Base-by-base conservation (phyloP, 306 rosid species). In the Vigna radiata region DNA sequence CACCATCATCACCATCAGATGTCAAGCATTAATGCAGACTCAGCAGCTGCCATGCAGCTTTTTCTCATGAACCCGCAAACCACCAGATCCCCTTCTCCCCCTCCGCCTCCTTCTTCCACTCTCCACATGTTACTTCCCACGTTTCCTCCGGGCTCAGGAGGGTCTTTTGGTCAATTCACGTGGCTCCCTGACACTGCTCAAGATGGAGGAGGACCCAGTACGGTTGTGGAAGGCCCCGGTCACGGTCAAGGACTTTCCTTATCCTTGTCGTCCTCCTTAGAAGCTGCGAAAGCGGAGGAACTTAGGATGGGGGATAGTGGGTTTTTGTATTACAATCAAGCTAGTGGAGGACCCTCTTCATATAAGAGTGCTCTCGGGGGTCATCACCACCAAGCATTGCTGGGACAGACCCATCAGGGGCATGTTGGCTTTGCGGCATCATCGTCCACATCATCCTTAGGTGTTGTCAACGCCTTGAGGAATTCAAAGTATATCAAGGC, bases 31-130 rank as follows among this genome's bases (percentile, higher is more conserved):
- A 92, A 90, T 88, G 91, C 96, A 2, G 95, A 95, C 66, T 89
- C 98, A 11, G 98, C 96, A 0, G 95, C 96, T 16, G 98, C 98
- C 92, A 95, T 95, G 98, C 98, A 92, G 73, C 95, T 95, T 76
- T 95, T 92, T 70, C 87, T 92, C 23, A 95, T 90, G 97, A 91
- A 92, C 54, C 97, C 98, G 4, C 95, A 87, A 33, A 91, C 89
- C 27, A 88, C 90, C 21, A 88, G 95, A 72, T 90, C 96, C 64
- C 92, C 98, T 31, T 85, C 97, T 2, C 86, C 97, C 1, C 82
- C 97, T n/a, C 85, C 90, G 1, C 80, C 95, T 15, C 84, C 68
- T 49, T 65, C 91, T 7, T 85, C 88, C 4, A 88, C 96, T 18
- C 92, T 90, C 8, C 95, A 90, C 81, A 88, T 90, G 95, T 60